A percentile compares a stretch with the other conserved stretches of the same genome.
phyloP scores from a whole-genome alignment of 345 rosid species.

The Eucalyptus viminalis region DNA sequence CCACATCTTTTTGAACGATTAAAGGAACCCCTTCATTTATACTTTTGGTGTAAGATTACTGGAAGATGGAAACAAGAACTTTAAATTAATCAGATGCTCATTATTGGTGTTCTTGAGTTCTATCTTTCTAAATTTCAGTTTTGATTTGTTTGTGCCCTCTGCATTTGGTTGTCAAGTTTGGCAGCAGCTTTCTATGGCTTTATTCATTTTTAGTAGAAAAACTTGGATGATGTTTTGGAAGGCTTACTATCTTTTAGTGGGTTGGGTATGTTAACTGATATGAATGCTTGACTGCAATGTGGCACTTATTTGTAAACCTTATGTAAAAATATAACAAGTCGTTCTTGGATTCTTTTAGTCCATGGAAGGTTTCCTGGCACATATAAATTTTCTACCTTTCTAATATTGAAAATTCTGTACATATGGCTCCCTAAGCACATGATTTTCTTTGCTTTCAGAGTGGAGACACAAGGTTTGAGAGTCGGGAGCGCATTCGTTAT shows the following conservation, averaged over 20 bases:
- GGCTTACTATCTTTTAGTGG: neutral
- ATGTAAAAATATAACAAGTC: neutral
- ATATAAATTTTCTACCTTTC: neutral
- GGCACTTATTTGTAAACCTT: neutral
- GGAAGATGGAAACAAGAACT: neutral
- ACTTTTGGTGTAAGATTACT: neutral
- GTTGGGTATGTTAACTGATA: neutral
- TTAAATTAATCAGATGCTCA: neutral
- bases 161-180: neutral
- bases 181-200: neutral
- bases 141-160: neutral
- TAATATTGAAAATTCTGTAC: neutral
- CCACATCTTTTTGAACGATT: neutral
- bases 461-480: constrained; percentile 54
- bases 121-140: neutral
- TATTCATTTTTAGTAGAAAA: neutral
- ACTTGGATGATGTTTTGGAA: neutral
- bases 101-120: neutral
- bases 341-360: neutral
- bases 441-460: constrained; percentile 18
- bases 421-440: neutral
- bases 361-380: neutral
- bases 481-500: constrained; percentile 45
- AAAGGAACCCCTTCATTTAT: neutral
- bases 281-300: neutral